A percentile compares a stretch with the other conserved stretches of the same genome.
Evolutionary conservation across 176 grass and related monocot genomes (phyloP).

Genomic region (Stipa capillata): DNA sequence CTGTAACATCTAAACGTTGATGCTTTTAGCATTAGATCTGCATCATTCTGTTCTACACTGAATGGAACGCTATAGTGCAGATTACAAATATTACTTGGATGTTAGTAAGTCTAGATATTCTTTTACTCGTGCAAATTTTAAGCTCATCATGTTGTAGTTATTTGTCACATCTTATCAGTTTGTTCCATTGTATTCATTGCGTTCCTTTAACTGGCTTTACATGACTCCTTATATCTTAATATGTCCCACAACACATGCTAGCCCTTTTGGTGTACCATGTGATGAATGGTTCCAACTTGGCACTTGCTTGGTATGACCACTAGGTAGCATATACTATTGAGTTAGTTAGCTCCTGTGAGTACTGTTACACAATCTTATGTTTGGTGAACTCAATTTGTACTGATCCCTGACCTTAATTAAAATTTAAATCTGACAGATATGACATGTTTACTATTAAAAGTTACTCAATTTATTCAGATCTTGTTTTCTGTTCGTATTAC

Average conservation of each 20-base stretch:
- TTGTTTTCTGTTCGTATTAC: not conserved
- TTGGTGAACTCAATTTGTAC: conserved; percentile 30
- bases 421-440: not conserved
- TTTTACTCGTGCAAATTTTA: not conserved
- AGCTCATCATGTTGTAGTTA: not conserved
- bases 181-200: not conserved
- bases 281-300: conserved; percentile 20
- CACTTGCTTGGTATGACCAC: conserved; percentile 21
- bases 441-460: not conserved
- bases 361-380: conserved; percentile 20
- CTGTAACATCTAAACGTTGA: not conserved
- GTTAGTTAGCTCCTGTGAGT: conserved; percentile 17
- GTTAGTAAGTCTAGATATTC: not conserved
- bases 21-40: not conserved
- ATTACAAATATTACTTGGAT: not conserved
- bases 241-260: conserved; percentile 16
- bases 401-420: not conserved
- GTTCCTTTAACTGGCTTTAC: conserved; percentile 5
- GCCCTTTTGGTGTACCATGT: conserved; percentile 22
- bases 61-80: not conserved
- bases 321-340: conserved; percentile 15
- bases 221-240: conserved; percentile 4
- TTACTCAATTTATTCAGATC: not conserved
- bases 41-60: not conserved
- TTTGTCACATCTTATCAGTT: not conserved